Evolutionary conservation across 306 rosid genomes (phyloP).

Genomic region (Cyamopsis tetragonoloba): DNA sequence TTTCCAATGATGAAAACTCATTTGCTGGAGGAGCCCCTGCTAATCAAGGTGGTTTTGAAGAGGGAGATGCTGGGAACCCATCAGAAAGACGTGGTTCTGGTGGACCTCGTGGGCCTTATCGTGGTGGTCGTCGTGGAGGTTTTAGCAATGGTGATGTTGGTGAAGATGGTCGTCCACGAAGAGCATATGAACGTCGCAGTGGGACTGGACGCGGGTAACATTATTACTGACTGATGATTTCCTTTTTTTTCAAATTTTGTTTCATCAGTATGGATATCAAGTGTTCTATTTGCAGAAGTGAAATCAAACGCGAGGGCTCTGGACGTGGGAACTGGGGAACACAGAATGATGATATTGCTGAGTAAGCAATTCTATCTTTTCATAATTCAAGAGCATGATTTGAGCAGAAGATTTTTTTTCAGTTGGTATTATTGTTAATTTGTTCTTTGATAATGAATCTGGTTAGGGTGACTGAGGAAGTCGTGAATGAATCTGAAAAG

Average conservation of each 20-base stretch:
- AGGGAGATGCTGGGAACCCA: constrained; percentile 53
- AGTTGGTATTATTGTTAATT: not conserved
- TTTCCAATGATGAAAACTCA: constrained; percentile 44
- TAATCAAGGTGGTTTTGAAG: constrained; percentile 52
- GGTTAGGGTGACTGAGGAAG: constrained; percentile 64
- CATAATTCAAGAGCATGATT: not conserved
- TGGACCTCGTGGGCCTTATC: constrained; percentile 65
- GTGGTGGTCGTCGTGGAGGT: constrained; percentile 74
- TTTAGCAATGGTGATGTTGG: constrained; percentile 65
- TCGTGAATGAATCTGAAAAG: constrained; percentile 56
- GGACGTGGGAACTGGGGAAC: constrained; percentile 99
- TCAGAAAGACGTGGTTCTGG: constrained; percentile 61
- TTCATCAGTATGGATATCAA: not conserved
- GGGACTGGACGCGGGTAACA: constrained; percentile 81
- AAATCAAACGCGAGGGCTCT: constrained; percentile 72
- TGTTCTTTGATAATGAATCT: not conserved
- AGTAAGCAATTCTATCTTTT: constrained; percentile 35
- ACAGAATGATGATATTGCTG: constrained; percentile 59
- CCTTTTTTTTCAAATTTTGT: not conserved
- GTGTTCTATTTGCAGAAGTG: constrained; percentile 48
- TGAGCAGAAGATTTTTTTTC: not conserved
- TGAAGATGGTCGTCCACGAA: constrained; percentile 70
- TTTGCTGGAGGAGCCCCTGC: constrained; percentile 34
- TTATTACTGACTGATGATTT: not conserved
- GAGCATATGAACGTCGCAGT: constrained; percentile 76